phyloP scores from a whole-genome alignment of 2,329 filamentous ascomycete genomes.

The Penicillium capsulatum region DNA sequence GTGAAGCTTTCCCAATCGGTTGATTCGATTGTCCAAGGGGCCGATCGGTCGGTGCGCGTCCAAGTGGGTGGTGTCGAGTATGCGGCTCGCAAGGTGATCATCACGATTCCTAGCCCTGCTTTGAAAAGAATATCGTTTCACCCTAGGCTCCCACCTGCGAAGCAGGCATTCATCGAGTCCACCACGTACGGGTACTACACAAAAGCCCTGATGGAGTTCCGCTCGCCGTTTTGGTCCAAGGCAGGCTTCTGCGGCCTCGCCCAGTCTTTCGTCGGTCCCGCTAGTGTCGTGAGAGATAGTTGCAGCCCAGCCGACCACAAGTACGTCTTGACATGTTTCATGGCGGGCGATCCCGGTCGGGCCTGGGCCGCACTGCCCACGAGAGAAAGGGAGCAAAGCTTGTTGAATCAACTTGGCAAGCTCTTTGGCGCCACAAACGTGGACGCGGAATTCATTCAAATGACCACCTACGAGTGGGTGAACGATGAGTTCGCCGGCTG shows the following conservation, averaged over 20 bases:
- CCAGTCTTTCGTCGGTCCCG: slow-evolving; percentile 47
- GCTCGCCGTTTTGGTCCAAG: slow-evolving; percentile 38
- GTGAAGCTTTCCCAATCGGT: too few relatives aligned
- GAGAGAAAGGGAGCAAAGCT: too few relatives aligned
- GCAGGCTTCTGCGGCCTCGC: slow-evolving; percentile 46
- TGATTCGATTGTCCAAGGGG: too few relatives aligned
- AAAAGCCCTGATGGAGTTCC: slow-evolving; percentile 42
- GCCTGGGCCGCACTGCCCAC: slow-evolving; percentile 28
- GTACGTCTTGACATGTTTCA: slow-evolving; percentile 41
- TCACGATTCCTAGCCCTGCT: slow-evolving; percentile 50
- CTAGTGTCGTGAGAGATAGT: slow-evolving; percentile 46
- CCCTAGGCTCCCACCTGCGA: slow-evolving; percentile 36
- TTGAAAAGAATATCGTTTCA: slow-evolving; percentile 46
- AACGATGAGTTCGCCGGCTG: slow-evolving; percentile 34
- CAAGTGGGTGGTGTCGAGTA: too few relatives aligned
- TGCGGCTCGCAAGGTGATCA: slow-evolving; percentile 40
- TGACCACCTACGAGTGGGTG: too few relatives aligned
- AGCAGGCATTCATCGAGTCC: slow-evolving; percentile 24
- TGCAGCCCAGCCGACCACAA: slow-evolving; percentile 23
- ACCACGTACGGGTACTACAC: slow-evolving; percentile 37
- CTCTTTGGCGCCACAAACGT: slow-evolving; percentile 5
- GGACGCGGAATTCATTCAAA: slow-evolving; percentile 10
- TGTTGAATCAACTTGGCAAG: background rate
- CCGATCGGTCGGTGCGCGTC: too few relatives aligned
- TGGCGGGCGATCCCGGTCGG: slow-evolving; percentile 34